Conservation (phyloP, 306 rosid genomes). For the Malus domestica region DNA sequence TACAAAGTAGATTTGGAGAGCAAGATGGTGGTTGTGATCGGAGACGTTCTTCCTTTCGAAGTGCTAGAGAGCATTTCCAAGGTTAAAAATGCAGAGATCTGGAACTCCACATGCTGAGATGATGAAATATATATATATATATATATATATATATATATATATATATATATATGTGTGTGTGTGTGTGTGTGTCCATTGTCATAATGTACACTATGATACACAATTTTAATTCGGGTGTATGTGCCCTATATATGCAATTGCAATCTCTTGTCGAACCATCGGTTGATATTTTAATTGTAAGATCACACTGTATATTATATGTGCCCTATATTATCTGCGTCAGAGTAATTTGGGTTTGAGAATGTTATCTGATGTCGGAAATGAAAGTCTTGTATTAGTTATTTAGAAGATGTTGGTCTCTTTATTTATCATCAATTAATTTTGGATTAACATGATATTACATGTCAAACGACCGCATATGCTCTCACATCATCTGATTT, state of each 20-base stretch:
- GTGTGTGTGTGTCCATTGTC: neutral
- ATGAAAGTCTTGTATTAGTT: no score
- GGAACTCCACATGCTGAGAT: conserved; percentile 31
- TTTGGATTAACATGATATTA: no score
- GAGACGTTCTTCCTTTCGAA: conserved; percentile 80
- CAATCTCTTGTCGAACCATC: neutral
- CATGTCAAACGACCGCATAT: fast-evolving
- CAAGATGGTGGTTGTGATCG: conserved; percentile 71
- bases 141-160: no score
- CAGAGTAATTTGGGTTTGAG: neutral
- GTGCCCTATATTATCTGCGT: neutral
- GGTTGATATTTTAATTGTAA: neutral
- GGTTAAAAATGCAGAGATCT: conserved; percentile 73
- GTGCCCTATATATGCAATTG: neutral
- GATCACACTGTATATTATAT: neutral
- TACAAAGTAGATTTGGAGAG: conserved; percentile 72
- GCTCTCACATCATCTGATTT: no score
- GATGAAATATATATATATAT: no score
- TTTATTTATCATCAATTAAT: no score
- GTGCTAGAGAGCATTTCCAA: conserved; percentile 74
- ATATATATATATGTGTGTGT: no score
- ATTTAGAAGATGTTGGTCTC: no score
- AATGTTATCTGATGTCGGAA: no score
- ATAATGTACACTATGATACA: neutral
- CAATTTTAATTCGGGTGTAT: neutral